Evolutionary conservation across 495 filamentous ascomycete species (phyloP), one percentile per base, ranked within the genome.

Genomic region (Penicillium diatomitis): DNA sequence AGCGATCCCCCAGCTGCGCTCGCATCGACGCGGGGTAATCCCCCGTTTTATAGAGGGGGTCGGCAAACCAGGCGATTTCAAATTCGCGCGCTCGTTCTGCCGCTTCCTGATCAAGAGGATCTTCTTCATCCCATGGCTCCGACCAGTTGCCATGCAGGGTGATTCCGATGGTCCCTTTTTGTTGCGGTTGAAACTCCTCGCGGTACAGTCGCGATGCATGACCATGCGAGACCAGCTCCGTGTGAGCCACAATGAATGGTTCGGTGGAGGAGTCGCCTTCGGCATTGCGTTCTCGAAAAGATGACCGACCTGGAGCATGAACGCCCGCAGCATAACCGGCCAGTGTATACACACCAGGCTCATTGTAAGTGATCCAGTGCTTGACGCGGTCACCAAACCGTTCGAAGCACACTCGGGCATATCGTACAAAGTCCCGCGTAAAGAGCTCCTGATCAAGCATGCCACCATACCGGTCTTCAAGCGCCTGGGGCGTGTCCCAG

Each of bases 341-440:
- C 9, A 75, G 61, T 0, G 69, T 60, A 32, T 68, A 72, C 29
- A 72, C 69, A 0, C 63, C 63, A 0, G 74, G 74, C 53, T 77
- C 74, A 44, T 77, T 77, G 47, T 73, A 68, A 1, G 72, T 77
- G 28, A 77, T 75, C 74, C 74, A 77, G 40, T 73, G 63, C 51
- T 70, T 67, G 34, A 77, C 74, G 27, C 71, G 66, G 41, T 70
- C 65, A 29, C 65, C 67, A 32, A 77, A 54, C 2, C 60, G 47
- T 44, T 70, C 54, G 40, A 77, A 74, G 43, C 66, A 70, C 27
- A 76, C 60, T 27, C 70, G 62, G 0, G 72, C 74, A 44, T 74
- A 77, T 27, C 57, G 52, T 34, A 69, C 67, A 48, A 77, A 77
- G 39, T 75, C 74, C n/a, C 60, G 51, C 4, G 57, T 62, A 44